These are phyloP conservation scores for Kwoniella bestiolae DNA, from an alignment of 768 basidiomycete genomes.

Conservation along the genomic window DNA sequence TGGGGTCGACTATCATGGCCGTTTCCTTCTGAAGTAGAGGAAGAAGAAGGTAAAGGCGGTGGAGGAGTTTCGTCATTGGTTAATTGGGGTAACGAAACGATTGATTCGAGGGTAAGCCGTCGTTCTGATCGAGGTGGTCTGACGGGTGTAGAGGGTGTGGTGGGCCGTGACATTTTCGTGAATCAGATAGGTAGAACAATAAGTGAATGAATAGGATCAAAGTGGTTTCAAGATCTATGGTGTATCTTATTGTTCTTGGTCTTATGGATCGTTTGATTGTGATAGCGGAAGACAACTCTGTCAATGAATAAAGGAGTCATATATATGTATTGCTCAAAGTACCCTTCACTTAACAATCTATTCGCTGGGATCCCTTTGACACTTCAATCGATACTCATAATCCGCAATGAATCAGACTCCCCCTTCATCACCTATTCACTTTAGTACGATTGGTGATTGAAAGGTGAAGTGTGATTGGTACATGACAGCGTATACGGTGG, in stretches of 20 bases:
- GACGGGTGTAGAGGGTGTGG: slow-evolving; percentile 6
- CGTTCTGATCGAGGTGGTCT: slow-evolving; percentile 14
- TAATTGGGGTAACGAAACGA: not conserved
- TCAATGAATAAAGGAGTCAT: not conserved
- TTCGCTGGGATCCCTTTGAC: not conserved
- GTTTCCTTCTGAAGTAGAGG: not conserved
- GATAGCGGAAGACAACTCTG: not conserved
- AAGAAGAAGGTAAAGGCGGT: slow-evolving; percentile 3
- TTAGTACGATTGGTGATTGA: slow-evolving; percentile 12
- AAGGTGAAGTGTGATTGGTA: slow-evolving; percentile 9
- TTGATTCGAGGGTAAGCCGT: slow-evolving; percentile 6
- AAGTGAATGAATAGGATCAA: not conserved
- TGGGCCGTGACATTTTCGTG: not conserved
- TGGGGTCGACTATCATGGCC: not conserved
- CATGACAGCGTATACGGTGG: no score
- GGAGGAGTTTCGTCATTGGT: not conserved
- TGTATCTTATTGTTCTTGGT: slow-evolving; percentile 8
- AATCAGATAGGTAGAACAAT: not conserved
- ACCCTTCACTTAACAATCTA: slow-evolving; percentile 12
- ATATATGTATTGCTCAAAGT: not conserved
- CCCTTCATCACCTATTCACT: not conserved
- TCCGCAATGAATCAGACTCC: not conserved
- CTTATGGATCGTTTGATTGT: not conserved
- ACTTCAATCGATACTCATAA: slow-evolving; percentile 5
- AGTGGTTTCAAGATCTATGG: not conserved